Evolutionary conservation across 2,329 filamentous ascomycete species (phyloP), one percentile per base, ranked within the genome.

Genomic region (Eutypa lata): DNA sequence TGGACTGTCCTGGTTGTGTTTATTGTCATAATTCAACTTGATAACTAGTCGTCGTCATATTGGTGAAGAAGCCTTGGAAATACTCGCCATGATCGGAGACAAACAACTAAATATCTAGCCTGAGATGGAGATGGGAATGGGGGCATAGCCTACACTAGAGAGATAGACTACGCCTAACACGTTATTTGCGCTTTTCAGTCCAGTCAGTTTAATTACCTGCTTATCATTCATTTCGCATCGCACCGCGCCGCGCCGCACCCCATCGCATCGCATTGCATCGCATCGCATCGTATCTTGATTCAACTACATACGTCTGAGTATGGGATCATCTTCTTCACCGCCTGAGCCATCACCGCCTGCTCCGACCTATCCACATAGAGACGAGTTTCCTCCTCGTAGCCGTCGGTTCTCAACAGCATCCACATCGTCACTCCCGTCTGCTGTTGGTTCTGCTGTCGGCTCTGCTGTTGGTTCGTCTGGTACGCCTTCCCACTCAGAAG

Each of bases 401-500:
- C 38, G 38, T 18, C 38, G 38, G n/a, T 6, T 42, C 8, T 18
- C 38, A 42, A 42, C 38, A 42, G 38, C 38, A 11, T 21, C 38
- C 38, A 18, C 38, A 18, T 18, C 38, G 7, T 22, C 38, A 5
- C 38, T 38, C 35, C 35, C 35, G 5, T 35, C 31, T 35, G 14
- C 31, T 35, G 7, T 14, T 35, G 31, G 8, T 14, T 35, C 31
- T 35, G 14, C 31, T 14, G 7, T 14, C 14, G 31, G 8, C 31
- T 38, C 35, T 16, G 35, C 35, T 18, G 13, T 18, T 38, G 42
- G n/a, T n/a, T 45, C 42, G 22, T 28, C 42, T 45, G 42, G 22
- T 22, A 22, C 57, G 8, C 51, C 58, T 3, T 56, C 60, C 26
- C 56, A 51, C 16, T 50, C 61, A 40, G 67, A 68, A 46, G 68